Base-by-base conservation (phyloP, 441 rosid genomes). In the Pelargonium citronellum region DNA sequence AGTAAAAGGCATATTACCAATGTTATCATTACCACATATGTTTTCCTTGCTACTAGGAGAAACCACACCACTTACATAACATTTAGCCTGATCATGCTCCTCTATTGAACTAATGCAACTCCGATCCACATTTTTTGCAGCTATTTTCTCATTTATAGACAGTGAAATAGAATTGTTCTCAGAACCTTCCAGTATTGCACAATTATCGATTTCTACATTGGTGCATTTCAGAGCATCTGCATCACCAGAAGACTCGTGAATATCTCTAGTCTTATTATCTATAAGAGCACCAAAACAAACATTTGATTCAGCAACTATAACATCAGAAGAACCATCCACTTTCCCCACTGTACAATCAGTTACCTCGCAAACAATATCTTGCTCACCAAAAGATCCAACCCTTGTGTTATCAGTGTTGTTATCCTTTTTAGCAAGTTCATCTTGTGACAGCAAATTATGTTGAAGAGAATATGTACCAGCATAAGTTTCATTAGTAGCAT, bases 1-100 rank as follows among this genome's bases (percentile, higher is more conserved):
- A 66, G 71, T 73, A 53, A 70, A 71, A 78, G 39, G 58, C 51
- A 51, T 75, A 64, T 71, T 78, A 70, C 79, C 75, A 10, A 71
- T 51, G 37, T 16, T 76, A 69, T 75, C 68, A 69, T 74, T 62
- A 66, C 55, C 68, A 66, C 55, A 60, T 49, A 24, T 51, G 64
- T 75, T 75, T 22, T 43, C 71, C 74, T 67, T 53, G 13, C 44
- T 70, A 65, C 63, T 67, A 46, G 74, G 62, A 67, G 70, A 60
- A 71, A 62, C 67, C 34, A 74, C 68, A 57, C 63, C 57, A 57
- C 67, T 49, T 47, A 60, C 72, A 72, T 60, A 41, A 49, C 19
- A 69, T 64, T 39, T 67, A 72, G 53, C 79, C 53, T 34, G 74
- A 57, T 74, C 37, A 41, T 17, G 70, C 64, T 64, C 76, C 70